These are phyloP conservation scores for Prototheca wickerhamii DNA, from an alignment of 163 green algal genomes.

Conservation along the genomic window DNA sequence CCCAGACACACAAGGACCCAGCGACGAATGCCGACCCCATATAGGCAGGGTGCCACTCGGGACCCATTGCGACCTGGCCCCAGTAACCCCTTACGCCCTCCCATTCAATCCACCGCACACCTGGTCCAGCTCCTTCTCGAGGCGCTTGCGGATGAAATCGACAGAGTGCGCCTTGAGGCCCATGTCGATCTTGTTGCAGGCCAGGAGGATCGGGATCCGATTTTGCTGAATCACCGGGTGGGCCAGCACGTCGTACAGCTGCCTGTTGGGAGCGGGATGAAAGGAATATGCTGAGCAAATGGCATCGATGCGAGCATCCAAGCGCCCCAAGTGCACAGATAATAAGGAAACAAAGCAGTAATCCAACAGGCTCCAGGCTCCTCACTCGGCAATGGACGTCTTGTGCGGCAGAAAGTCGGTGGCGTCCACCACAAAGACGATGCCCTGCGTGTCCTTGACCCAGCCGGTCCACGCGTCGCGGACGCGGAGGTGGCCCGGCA, in stretches of 20 bases:
- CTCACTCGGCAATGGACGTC: slow-evolving; percentile 42
- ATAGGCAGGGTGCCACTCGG: too few relatives aligned
- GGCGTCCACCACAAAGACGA: slow-evolving; percentile 63
- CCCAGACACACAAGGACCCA: too few relatives aligned
- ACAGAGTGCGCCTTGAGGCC: slow-evolving; percentile 59
- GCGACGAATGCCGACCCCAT: too few relatives aligned
- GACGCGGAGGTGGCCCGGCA: slow-evolving; percentile 56
- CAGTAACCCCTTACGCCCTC: not conserved
- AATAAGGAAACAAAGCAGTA: too few relatives aligned
- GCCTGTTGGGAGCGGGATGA: slow-evolving; percentile 23
- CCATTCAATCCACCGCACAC: not conserved
- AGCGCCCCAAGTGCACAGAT: too few relatives aligned
- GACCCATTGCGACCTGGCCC: not conserved
- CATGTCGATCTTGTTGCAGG: slow-evolving; percentile 75
- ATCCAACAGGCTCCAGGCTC: not conserved
- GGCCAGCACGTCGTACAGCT: slow-evolving; percentile 46
- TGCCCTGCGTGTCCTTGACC: slow-evolving; percentile 16
- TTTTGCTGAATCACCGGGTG: slow-evolving; percentile 25
- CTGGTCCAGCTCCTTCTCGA: slow-evolving; percentile 66
- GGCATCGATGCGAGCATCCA: too few relatives aligned
- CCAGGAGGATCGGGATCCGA: slow-evolving; percentile 64
- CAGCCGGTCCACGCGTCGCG: slow-evolving; percentile 28
- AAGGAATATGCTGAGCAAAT: not conserved
- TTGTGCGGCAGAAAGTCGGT: slow-evolving; percentile 55
- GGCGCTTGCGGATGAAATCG: slow-evolving; percentile 66